Conservation (phyloP, 2,329 filamentous ascomycete species). For the Diaporthe citri region DNA sequence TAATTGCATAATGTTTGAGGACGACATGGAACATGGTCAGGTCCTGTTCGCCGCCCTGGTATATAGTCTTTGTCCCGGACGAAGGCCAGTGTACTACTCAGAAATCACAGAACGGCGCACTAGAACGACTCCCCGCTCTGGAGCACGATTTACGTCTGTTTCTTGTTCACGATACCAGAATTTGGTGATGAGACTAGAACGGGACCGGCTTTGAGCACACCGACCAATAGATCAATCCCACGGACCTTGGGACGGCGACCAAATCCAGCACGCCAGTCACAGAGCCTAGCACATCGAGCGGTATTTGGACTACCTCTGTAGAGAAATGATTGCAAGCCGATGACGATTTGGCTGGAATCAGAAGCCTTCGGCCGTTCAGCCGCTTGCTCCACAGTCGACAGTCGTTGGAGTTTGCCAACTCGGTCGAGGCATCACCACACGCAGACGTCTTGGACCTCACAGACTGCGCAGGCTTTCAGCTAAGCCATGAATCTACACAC, state of each 20-base stretch:
- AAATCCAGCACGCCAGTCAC: not conserved
- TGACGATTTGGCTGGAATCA: not conserved
- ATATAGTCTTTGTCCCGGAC: not conserved
- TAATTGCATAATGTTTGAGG: not conserved
- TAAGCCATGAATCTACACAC: too few relatives aligned
- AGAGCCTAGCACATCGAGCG: not conserved
- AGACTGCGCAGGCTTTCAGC: too few relatives aligned
- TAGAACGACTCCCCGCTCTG: rapidly evolving
- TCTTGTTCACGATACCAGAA: not conserved
- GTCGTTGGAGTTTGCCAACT: too few relatives aligned
- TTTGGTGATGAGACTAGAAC: not conserved
- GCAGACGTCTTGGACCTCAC: too few relatives aligned
- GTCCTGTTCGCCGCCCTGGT: too few relatives aligned
- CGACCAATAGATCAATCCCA: not conserved
- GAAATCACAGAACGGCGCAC: too few relatives aligned
- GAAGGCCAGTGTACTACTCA: not conserved
- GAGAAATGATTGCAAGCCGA: not conserved
- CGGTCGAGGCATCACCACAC: too few relatives aligned
- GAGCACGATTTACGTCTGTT: not conserved
- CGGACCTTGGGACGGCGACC: not conserved
- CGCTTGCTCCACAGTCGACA: not conserved
- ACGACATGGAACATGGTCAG: not conserved
- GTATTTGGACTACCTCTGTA: not conserved
- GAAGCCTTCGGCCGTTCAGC: not conserved
- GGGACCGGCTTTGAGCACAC: not conserved